Conservation (phyloP, 331 rosid species). For the Quercus tomentella region DNA sequence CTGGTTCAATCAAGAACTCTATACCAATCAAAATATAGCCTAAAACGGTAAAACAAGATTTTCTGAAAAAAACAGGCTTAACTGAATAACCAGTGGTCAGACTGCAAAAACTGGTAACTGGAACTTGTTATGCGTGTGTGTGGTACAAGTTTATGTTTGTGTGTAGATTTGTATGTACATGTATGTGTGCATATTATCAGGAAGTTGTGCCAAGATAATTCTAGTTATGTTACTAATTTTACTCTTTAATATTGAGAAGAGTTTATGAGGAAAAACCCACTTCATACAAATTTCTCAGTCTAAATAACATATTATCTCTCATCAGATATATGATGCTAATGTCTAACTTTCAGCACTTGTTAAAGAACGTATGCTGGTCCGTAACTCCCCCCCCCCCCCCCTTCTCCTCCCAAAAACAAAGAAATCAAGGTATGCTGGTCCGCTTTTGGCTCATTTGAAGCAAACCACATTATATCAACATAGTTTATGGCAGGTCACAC, state of each 20-base stretch:
- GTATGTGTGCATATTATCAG: no score
- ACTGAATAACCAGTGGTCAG: no score
- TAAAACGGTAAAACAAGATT: no score
- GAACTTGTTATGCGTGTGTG: no score
- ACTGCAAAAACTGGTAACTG: no score
- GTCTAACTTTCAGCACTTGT: neutral
- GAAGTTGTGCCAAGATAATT: neutral
- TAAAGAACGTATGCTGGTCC: neutral
- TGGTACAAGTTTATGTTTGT: no score
- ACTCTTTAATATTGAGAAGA: neutral
- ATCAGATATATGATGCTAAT: neutral
- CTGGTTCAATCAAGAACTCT: no score
- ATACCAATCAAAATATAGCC: no score
- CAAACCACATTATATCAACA: neutral
- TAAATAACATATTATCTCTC: neutral
- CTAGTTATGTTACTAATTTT: neutral
- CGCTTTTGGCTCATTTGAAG: neutral
- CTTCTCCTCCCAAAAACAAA: no score
- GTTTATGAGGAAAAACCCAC: neutral
- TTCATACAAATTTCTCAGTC: neutral
- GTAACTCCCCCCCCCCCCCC: no score
- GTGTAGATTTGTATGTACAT: no score
- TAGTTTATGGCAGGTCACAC: constrained; percentile 2
- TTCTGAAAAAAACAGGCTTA: no score
- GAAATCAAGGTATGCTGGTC: neutral